Base-by-base conservation (phyloP, 805 yeast genomes). In the Sugiyamaella qingdaonensis region DNA sequence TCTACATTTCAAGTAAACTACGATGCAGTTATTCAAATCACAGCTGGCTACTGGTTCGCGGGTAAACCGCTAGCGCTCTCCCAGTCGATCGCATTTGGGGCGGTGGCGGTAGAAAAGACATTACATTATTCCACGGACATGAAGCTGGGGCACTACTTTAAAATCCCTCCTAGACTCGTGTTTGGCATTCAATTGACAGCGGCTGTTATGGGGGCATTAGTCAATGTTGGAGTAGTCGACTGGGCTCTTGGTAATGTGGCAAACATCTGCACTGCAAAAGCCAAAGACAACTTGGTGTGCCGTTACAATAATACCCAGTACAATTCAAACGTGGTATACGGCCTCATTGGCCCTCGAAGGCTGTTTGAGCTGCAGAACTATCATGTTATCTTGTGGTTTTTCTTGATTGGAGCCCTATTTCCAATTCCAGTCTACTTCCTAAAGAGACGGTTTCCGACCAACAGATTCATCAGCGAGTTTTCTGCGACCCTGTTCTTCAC, bases 31-130 rank as follows among this genome's bases (percentile, higher is more conserved):
- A 78, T 82, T 3, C 88, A 84, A 61, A 70, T 85, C 51, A 75
- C 85, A 51, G 79, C 80, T 39, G 89, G 89, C 1, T 83, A 81
- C 61, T 77, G 83, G 48, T 71, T 81, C 14, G 87, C 87, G 2
- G 86, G 82, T 1, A 72, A 73, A 71, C 78, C 86, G 4, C 68
- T 80, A 31, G 86, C 88, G 0, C 74, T 82, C 64, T 80, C 85
- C 74, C 76, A 78, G 54, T 71, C 81, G 65, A 82, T 81, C 67
- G 78, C 82, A 18, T 78, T 74, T 58, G 86, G 86, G 24, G 75
- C 74, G 62, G 82, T 81, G 61, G 79, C 82, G 54, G 85, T 80
- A 60, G 77, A 79, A 36, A 86, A 83, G 62, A 84, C 86, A 0
- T 72, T 77, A 41, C 72, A 74, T 58, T 82, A 75, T 64, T 71